Evolutionary conservation across 2,329 filamentous ascomycete genomes (phyloP).

Genomic region (Stenocarpella maydis): DNA sequence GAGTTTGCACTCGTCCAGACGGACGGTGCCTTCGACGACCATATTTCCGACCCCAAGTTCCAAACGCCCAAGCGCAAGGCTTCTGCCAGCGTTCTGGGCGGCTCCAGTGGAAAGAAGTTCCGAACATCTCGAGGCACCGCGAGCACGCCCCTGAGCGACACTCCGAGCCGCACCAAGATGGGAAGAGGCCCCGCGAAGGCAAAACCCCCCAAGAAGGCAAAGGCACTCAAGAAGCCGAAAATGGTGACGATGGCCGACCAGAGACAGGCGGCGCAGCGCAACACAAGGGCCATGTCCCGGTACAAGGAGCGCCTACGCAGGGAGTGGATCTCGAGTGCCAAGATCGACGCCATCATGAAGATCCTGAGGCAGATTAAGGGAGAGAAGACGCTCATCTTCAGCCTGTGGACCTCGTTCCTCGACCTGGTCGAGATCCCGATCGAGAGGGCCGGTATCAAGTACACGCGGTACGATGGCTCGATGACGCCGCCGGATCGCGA

Average conservation of each 20-base stretch:
- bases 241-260: conserved; percentile 39
- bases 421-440: conserved; percentile 46
- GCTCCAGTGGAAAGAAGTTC: background rate
- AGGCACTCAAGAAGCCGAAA: conserved; percentile 7
- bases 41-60: too few relatives aligned
- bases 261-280: conserved; percentile 40
- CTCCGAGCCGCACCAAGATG: background rate
- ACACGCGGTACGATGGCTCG: conserved; percentile 44
- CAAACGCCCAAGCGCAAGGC: conserved; percentile 4
- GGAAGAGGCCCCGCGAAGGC: background rate
- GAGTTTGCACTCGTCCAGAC: background rate
- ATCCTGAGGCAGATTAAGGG: conserved; percentile 40
- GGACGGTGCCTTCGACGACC: background rate
- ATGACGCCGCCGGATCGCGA: conserved; percentile 56
- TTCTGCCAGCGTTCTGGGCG: background rate
- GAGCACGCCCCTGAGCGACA: background rate
- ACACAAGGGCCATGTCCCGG: conserved; percentile 39
- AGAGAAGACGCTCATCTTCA: conserved; percentile 46
- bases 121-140: background rate
- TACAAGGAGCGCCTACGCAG: conserved; percentile 41
- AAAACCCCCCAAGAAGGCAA: conserved; percentile 1
- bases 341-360: conserved; percentile 43
- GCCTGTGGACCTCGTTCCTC: conserved; percentile 47
- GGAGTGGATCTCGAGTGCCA: conserved; percentile 44
- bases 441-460: conserved; percentile 40